phyloP scores from a whole-genome alignment of 805 yeast genomes.

The Lipomyces oligophaga region DNA sequence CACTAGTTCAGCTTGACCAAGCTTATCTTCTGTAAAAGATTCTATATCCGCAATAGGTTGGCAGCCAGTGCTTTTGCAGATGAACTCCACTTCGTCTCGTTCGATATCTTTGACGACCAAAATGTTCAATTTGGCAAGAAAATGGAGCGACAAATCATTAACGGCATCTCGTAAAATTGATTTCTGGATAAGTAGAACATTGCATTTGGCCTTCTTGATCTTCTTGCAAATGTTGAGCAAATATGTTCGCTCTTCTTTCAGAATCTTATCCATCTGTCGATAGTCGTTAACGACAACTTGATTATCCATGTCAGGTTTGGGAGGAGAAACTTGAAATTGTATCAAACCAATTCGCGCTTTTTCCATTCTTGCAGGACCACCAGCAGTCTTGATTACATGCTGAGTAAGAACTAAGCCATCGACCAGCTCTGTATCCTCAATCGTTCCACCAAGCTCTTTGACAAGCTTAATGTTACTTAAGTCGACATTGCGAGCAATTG shows the following conservation, averaged over 20 bases:
- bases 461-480: constrained; percentile 81
- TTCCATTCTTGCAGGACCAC: constrained; percentile 92
- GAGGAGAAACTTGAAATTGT: constrained; percentile 94
- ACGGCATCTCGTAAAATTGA: constrained; percentile 94
- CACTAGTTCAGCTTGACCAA: constrained; percentile 86
- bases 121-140: constrained; percentile 85
- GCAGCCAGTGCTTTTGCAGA: constrained; percentile 79
- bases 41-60: constrained; percentile 96
- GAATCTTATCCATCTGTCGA: constrained; percentile 97
- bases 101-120: constrained; percentile 94
- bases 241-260: constrained; percentile 96
- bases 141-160: constrained; percentile 90
- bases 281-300: constrained; percentile 96
- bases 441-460: constrained; percentile 95
- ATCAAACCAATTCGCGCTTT: constrained; percentile 86
- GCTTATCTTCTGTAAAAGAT: constrained; percentile 84
- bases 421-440: constrained; percentile 89
- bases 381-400: constrained; percentile 81
- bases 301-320: constrained; percentile 96
- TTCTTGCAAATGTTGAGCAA: constrained; percentile 90
- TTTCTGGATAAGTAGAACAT: constrained; percentile 83
- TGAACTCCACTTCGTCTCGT: constrained; percentile 92
- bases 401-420: constrained; percentile 94
- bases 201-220: constrained; percentile 95
- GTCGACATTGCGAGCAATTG: constrained; percentile 67